These are phyloP conservation scores for Ramularia collo-cygni DNA, from an alignment of 2,329 filamentous ascomycete species.

Conservation along the genomic window DNA sequence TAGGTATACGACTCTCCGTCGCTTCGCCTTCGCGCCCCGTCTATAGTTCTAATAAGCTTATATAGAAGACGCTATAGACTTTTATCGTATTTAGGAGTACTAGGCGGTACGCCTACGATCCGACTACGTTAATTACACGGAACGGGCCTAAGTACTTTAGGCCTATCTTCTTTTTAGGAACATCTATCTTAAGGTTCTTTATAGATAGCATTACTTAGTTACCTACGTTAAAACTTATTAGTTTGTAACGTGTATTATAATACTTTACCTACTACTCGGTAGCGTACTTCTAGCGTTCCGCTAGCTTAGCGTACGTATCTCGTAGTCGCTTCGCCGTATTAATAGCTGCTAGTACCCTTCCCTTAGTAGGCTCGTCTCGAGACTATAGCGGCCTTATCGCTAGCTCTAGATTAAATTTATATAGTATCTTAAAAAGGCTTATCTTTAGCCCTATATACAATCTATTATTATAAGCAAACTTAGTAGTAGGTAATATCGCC, in stretches of 20 bases:
- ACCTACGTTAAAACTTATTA: background rate
- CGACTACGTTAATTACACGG: background rate
- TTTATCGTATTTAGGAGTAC: too few species aligned
- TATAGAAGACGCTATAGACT: too few species aligned
- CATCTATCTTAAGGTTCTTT: conserved; percentile 2
- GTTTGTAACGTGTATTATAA: conserved; percentile 5
- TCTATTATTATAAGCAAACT: background rate
- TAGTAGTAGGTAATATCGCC: background rate
- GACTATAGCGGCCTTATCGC: conserved; percentile 1
- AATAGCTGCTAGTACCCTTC: conserved; percentile 3
- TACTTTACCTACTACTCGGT: conserved; percentile 2
- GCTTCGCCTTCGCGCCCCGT: too few species aligned
- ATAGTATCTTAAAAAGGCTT: background rate
- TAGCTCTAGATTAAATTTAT: conserved; percentile 3
- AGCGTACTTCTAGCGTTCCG: conserved; percentile 1
- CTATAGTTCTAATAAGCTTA: too few species aligned
- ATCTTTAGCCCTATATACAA: background rate
- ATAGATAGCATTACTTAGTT: conserved; percentile 6
- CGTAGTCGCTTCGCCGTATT: background rate
- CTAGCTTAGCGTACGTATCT: conserved; percentile 3
- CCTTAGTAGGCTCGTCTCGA: conserved; percentile 4
- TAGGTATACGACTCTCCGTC: too few species aligned
- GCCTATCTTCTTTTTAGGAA: conserved; percentile 3
- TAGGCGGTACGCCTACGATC: too few species aligned
- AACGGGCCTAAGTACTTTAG: conserved; percentile 1